These are phyloP conservation scores for Solanum commersonii DNA, from an alignment of 257 asterid species.

Conservation along the genomic window DNA sequence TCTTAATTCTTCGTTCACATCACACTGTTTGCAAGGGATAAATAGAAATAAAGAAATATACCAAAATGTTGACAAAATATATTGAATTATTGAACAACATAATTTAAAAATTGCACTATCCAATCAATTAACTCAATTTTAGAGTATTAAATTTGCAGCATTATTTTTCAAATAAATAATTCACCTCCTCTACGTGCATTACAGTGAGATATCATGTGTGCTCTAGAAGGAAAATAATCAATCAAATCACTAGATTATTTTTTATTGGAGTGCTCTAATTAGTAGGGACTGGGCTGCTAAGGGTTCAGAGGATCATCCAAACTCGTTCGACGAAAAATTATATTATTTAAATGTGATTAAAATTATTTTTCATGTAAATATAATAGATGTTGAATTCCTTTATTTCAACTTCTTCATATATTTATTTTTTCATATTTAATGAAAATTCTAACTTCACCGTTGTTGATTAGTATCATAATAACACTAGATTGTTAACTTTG, in stretches of 20 bases:
- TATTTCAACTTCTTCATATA: no score
- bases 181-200: not conserved
- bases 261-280: not conserved
- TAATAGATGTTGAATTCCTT: fast-evolving
- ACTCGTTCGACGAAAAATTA: no score
- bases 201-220: not conserved
- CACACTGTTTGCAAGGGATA: not conserved
- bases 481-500: not conserved
- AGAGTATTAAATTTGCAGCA: not conserved
- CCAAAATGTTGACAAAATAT: not conserved
- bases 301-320: no score
- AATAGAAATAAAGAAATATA: not conserved
- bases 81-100: not conserved
- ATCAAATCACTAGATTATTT: not conserved
- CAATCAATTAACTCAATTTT: not conserved
- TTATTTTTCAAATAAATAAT: not conserved
- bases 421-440: no score
- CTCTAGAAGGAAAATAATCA: not conserved
- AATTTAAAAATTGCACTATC: not conserved
- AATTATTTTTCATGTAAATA: no score
- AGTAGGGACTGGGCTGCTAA: not conserved
- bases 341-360: no score
- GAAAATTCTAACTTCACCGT: fast-evolving
- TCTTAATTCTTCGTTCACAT: not conserved
- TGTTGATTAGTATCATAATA: not conserved